These are phyloP conservation scores for Suhomyces sp. DNA, from an alignment of 805 yeast genomes.

Conservation along the genomic window DNA sequence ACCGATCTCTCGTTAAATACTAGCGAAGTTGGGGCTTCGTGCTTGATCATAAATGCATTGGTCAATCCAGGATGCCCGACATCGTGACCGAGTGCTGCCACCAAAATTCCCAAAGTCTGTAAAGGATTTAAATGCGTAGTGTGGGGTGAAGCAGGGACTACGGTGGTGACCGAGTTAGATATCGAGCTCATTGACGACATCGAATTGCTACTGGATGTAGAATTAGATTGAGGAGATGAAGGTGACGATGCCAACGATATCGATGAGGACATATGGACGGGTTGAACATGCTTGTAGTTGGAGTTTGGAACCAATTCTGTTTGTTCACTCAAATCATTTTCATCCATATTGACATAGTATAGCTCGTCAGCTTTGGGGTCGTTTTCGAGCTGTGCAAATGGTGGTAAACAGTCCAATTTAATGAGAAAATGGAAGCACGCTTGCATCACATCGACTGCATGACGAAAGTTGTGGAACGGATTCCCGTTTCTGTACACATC, in stretches of 20 bases:
- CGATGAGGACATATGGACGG: neutral
- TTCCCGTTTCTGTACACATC: conserved; percentile 81
- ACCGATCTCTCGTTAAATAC: conserved; percentile 65
- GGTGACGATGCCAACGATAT: neutral
- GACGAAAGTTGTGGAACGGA: conserved; percentile 93
- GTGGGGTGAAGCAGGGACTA: neutral
- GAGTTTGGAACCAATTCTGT: conserved; percentile 3
- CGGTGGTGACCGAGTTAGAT: neutral
- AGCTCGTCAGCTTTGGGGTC: conserved; percentile 31
- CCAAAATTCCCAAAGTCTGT: conserved; percentile 58
- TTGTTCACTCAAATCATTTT: neutral
- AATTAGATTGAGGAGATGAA: neutral
- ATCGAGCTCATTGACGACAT: neutral
- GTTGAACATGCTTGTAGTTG: neutral
- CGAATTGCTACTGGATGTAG: neutral
- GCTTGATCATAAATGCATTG: conserved; percentile 60
- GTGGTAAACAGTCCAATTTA: conserved; percentile 38
- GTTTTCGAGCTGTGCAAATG: conserved; percentile 32
- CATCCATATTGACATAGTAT: conserved; percentile 9
- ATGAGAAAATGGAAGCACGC: conserved; percentile 70
- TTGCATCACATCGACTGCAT: conserved; percentile 93
- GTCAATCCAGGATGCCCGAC: conserved; percentile 97
- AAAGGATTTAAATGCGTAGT: conserved; percentile 26
- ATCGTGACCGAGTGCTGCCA: conserved; percentile 93
- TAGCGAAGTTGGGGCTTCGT: conserved; percentile 60